Base-by-base conservation (phyloP, 176 grass and related monocot species). In the Thinopyrum elongatum region DNA sequence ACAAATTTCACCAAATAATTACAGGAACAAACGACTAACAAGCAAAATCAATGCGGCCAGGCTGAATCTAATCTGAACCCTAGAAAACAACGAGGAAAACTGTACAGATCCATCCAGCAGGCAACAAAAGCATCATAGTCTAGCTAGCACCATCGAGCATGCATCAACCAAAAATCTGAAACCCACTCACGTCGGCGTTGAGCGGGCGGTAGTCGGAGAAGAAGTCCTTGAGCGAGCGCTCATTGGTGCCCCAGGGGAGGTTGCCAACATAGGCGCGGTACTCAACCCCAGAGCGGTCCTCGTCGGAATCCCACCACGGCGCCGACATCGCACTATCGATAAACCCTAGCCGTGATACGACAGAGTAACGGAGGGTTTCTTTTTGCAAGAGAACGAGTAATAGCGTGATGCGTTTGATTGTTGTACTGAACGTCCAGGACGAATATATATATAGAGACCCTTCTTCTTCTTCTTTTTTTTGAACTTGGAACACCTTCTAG, bases 221-320 rank as follows among this genome's bases (percentile, higher is more conserved):
- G 61, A 89, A 89, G 49, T 88, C 69, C 86, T 89, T 78, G 60
- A 91, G 86, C 30, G 89, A 70, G 80, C 68, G 34, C 59, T 94
- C 92, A n/a, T 91, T 86, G 75, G 89, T 89, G 68, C 76, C 53
- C 80, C 80, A 94, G 5, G 89, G 70, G 21, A 94, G 89, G 34
- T 87, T 87, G 64, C 89, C 76, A 17, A 94, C 92, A 12, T 89
- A 85, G 80, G 84, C 29, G 62, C 86, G 86, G 62, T 83, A 19
- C 86, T 83, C 80, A 0, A 0, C 11, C 26, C 22, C 15, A 19
- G 79, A 87, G 11, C 61, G 61, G 25, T 77, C 79, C 17, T 53
- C 16, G 2, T 41, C 25, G 7, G 68, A 67, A 28, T 82, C 79
- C 79, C 44, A 67, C 79, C 86, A 88, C 28, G 86, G 86, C 63